Evolutionary conservation across 306 rosid species (phyloP).

Genomic region (Fagus crenata): DNA sequence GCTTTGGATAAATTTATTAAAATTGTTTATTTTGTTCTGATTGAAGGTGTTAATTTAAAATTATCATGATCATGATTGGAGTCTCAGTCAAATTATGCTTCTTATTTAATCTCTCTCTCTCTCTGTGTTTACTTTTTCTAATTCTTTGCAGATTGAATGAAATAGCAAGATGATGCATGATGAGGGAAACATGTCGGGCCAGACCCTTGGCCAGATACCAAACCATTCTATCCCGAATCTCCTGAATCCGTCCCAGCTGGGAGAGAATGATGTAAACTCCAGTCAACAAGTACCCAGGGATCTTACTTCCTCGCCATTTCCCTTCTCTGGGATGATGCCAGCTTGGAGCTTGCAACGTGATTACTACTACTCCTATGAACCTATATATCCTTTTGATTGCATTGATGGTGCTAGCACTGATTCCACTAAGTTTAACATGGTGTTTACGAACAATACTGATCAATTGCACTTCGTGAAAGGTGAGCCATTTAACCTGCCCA

Average conservation of each 20-base stretch:
- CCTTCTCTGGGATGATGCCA: not conserved
- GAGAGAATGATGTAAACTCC: slow-evolving; percentile 14
- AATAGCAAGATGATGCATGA: slow-evolving; percentile 19
- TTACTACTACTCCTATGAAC: no score
- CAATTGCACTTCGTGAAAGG: no score
- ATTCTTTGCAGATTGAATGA: slow-evolving; percentile 20
- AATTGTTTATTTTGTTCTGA: not conserved
- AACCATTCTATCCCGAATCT: slow-evolving; percentile 7
- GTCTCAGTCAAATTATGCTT: no score
- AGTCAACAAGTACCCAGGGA: slow-evolving; percentile 9
- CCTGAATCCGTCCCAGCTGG: not conserved
- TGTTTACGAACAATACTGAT: no score
- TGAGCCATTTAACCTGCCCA: no score
- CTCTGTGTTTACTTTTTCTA: not conserved
- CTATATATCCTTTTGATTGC: no score
- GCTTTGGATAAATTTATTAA: not conserved
- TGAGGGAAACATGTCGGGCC: not conserved
- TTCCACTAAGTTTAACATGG: no score
- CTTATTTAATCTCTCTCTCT: no score
- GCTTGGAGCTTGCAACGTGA: slow-evolving; percentile 22
- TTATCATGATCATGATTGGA: no score
- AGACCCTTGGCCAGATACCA: not conserved
- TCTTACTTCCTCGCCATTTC: not conserved
- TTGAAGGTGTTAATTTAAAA: no score
- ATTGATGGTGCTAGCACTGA: no score